These are phyloP conservation scores for Cystobasidium ongulense DNA, from an alignment of 768 basidiomycete species.

Conservation along the genomic window DNA sequence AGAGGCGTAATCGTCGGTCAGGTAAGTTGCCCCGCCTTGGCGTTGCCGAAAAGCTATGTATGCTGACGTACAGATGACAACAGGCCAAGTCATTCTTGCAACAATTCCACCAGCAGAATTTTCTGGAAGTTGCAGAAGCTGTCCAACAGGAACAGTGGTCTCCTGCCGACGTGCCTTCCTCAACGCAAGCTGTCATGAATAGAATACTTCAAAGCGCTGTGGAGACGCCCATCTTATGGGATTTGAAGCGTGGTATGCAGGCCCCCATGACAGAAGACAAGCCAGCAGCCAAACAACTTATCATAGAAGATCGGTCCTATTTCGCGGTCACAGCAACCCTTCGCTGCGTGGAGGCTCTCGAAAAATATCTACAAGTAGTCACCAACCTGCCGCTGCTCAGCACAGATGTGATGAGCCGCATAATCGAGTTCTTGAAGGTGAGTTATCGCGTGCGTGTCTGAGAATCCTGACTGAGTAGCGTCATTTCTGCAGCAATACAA, in stretches of 20 bases:
- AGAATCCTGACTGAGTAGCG: too few species aligned
- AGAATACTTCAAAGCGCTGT: constrained; percentile 73
- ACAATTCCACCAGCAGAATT: constrained; percentile 69
- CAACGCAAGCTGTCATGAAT: constrained; percentile 64
- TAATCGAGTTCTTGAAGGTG: constrained; percentile 85
- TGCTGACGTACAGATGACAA: neutral
- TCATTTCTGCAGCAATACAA: constrained; percentile 63
- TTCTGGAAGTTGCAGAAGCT: constrained; percentile 71
- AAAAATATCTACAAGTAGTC: constrained; percentile 80
- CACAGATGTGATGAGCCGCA: constrained; percentile 86
- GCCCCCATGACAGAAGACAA: constrained; percentile 53
- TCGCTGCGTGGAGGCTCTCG: constrained; percentile 57
- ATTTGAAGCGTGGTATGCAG: constrained; percentile 53
- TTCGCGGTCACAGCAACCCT: constrained; percentile 79
- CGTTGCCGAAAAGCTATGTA: constrained; percentile 45
- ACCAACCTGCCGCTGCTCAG: constrained; percentile 80
- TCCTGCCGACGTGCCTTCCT: constrained; percentile 61
- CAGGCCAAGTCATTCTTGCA: constrained; percentile 77
- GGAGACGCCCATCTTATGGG: constrained; percentile 37
- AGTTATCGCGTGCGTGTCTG: neutral
- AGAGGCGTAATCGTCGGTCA: constrained; percentile 77
- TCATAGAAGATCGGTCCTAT: constrained; percentile 71
- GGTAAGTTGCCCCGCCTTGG: constrained; percentile 34
- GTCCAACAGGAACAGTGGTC: constrained; percentile 96
- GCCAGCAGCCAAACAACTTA: constrained; percentile 45